Evolutionary conservation across 768 basidiomycete genomes (phyloP).

Genomic region (Austroboletus eburneus): DNA sequence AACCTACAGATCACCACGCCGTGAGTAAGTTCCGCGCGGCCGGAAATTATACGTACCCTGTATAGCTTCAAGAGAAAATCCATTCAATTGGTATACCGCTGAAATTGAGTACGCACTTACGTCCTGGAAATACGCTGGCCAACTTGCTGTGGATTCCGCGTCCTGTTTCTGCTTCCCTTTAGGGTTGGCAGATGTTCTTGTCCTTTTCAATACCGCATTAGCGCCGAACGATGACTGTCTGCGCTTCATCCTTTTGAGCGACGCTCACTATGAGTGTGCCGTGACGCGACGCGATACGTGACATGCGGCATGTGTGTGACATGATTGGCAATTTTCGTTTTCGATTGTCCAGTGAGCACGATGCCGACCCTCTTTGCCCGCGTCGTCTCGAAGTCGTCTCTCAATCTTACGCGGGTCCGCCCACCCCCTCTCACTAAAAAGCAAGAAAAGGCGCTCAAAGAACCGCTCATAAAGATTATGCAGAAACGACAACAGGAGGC

Average conservation of each 20-base stretch:
- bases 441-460: constrained; percentile 25
- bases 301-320: neutral
- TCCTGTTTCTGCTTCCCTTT: constrained; percentile 20
- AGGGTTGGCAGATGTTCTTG: neutral
- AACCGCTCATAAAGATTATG: constrained; percentile 40
- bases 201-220: no score
- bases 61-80: constrained; percentile 40
- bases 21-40: neutral
- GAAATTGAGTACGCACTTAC: constrained; percentile 24
- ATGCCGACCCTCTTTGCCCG: constrained; percentile 28
- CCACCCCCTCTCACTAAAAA: constrained; percentile 32
- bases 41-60: constrained; percentile 42
- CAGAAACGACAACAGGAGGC: constrained; percentile 36
- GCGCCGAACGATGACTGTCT: neutral
- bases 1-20: constrained; percentile 28
- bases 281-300: constrained; percentile 22
- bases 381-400: constrained; percentile 34
- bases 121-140: constrained; percentile 64
- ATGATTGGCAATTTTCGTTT: no score
- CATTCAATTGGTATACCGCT: neutral
- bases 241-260: no score
- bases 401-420: constrained; percentile 19
- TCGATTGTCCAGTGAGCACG: no score
- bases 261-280: no score
- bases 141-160: constrained; percentile 24